Conservation (phyloP, 2,329 filamentous ascomycete genomes). For the Aaosphaeria pasadenensis region DNA sequence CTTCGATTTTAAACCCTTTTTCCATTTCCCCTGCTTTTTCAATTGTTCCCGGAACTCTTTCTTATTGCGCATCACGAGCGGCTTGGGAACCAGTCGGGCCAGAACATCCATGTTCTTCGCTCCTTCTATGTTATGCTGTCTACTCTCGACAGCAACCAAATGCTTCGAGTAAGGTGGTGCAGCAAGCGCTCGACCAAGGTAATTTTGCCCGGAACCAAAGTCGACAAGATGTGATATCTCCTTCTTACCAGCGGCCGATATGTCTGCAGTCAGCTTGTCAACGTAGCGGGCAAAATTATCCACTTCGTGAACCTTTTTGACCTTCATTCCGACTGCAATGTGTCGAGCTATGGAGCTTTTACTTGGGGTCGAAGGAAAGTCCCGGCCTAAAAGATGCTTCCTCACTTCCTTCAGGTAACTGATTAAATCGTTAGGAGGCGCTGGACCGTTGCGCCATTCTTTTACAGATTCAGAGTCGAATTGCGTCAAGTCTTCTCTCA, state of each 20-base stretch:
- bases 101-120: slow-evolving; percentile 82
- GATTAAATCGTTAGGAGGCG: slow-evolving; percentile 58
- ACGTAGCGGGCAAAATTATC: slow-evolving; percentile 86
- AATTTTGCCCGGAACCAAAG: slow-evolving; percentile 96
- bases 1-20: slow-evolving; percentile 29
- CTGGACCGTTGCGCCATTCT: slow-evolving; percentile 43
- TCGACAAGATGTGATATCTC: slow-evolving; percentile 84
- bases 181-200: slow-evolving; percentile 83
- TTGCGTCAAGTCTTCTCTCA: slow-evolving; percentile 68
- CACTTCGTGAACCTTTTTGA: slow-evolving; percentile 95
- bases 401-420: slow-evolving; percentile 72
- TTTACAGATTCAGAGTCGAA: slow-evolving; percentile 12
- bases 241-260: slow-evolving; percentile 33
- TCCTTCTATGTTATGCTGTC: slow-evolving; percentile 79
- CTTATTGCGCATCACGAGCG: slow-evolving; percentile 75
- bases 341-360: slow-evolving; percentile 63
- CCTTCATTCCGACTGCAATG: slow-evolving; percentile 86
- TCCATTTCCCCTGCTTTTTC: slow-evolving; percentile 39
- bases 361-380: slow-evolving; percentile 48
- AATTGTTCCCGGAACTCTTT: slow-evolving; percentile 62
- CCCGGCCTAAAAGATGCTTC: slow-evolving; percentile 63
- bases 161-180: slow-evolving; percentile 81
- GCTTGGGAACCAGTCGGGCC: slow-evolving; percentile 71
- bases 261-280: slow-evolving; percentile 59
- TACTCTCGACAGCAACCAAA: slow-evolving; percentile 87